Evolutionary conservation across 2,329 filamentous ascomycete species (phyloP).

Genomic region (Didymella keratinophila): DNA sequence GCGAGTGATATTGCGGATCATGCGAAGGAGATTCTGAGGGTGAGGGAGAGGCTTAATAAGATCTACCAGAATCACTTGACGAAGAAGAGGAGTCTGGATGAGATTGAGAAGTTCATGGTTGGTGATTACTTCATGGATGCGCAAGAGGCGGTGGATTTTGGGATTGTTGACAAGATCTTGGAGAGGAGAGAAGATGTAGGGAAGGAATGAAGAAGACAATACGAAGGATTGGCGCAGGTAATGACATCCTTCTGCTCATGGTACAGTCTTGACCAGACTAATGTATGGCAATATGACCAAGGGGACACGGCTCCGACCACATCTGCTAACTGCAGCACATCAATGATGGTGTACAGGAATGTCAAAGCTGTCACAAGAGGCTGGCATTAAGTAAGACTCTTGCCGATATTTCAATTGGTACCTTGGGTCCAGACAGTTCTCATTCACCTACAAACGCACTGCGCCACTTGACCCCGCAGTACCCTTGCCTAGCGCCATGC

Average conservation of each 20-base stretch:
- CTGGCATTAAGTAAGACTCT: not conserved
- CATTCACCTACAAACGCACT: conserved; percentile 10
- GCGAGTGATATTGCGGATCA: conserved; percentile 91
- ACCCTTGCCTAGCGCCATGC: conserved; percentile 16
- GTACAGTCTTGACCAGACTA: not conserved
- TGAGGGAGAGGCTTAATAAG: conserved; percentile 84
- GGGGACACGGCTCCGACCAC: not conserved
- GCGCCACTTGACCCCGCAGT: conserved; percentile 3
- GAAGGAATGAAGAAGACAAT: conserved; percentile 37
- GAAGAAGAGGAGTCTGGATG: conserved; percentile 75
- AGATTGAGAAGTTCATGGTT: conserved; percentile 96
- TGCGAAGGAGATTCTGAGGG: conserved; percentile 91
- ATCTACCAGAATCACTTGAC: conserved; percentile 91
- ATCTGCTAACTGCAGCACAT: not conserved
- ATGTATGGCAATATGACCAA: not conserved
- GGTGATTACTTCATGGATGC: conserved; percentile 93
- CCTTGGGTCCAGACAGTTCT: not conserved
- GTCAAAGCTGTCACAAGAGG: not conserved
- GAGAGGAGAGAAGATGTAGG: conserved; percentile 64
- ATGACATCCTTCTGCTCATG: not conserved
- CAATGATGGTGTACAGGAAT: too few relatives aligned
- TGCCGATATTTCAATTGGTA: not conserved
- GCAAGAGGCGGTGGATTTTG: conserved; percentile 85
- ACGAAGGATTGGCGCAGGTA: too few relatives aligned
- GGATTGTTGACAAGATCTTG: conserved; percentile 91